Conservation (phyloP, 805 yeast species). For the Kuraishia piskuri region DNA sequence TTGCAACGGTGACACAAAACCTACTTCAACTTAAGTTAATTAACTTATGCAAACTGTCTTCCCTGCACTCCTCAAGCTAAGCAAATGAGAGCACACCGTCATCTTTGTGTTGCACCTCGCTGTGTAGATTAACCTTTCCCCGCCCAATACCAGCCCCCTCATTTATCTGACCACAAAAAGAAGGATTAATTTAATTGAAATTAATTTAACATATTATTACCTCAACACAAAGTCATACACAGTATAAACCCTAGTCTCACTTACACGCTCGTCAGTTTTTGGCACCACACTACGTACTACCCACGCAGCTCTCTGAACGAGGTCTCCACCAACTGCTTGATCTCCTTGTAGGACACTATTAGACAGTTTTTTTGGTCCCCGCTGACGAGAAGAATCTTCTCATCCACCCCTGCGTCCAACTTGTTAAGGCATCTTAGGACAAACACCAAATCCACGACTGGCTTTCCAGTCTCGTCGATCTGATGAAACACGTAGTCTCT, state of each 20-base stretch:
- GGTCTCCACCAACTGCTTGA: conserved; percentile 60
- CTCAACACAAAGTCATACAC: conserved; percentile 11
- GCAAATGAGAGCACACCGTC: too few species aligned
- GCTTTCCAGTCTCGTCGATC: conserved; percentile 66
- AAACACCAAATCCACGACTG: conserved; percentile 74
- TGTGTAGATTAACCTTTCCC: not conserved
- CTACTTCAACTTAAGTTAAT: not conserved
- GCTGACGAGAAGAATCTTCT: conserved; percentile 69
- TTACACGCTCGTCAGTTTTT: conserved; percentile 6
- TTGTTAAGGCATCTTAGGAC: conserved; percentile 76
- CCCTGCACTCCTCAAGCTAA: too few species aligned
- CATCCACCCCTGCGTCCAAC: conserved; percentile 87
- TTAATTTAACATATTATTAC: not conserved
- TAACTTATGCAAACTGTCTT: not conserved
- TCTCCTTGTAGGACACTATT: conserved; percentile 77
- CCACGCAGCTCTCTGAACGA: conserved; percentile 47
- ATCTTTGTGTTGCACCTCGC: not conserved
- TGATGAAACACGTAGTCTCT: conserved; percentile 83
- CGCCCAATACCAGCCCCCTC: not conserved
- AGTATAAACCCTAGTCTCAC: conserved; percentile 5
- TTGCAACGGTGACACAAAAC: not conserved
- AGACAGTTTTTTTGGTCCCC: conserved; percentile 81
- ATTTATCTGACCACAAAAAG: not conserved
- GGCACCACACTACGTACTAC: not conserved
- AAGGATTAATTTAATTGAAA: not conserved